A percentile compares a stretch with the other conserved stretches of the same genome.
These are phyloP conservation scores for Teunomyces lycoperdinae DNA, from an alignment of 805 yeast genomes.

Conservation along the genomic window DNA sequence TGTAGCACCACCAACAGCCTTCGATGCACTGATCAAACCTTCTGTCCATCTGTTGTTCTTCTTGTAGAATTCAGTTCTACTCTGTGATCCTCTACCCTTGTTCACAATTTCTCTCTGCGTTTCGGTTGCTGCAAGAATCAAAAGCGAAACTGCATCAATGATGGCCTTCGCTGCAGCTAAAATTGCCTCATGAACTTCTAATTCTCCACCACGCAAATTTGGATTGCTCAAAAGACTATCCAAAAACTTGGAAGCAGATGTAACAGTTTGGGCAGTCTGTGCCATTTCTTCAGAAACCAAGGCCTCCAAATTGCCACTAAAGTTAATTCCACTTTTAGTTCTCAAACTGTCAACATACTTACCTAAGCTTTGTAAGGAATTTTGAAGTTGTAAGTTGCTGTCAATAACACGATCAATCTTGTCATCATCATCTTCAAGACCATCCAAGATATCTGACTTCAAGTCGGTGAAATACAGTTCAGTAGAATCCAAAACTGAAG, in stretches of 20 bases:
- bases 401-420: conserved; percentile 75
- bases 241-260: conserved; percentile 61
- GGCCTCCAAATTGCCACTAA: conserved; percentile 59
- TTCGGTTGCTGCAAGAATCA: conserved; percentile 73
- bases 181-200: conserved; percentile 73
- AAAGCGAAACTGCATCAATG: conserved; percentile 69
- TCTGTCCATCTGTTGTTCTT: conserved; percentile 92
- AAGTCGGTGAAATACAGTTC: conserved; percentile 61
- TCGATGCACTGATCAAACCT: conserved; percentile 86
- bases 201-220: conserved; percentile 50
- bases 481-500: conserved; percentile 54
- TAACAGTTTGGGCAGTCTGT: conserved; percentile 68
- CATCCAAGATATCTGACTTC: conserved; percentile 50
- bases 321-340: conserved; percentile 26
- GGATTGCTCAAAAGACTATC: conserved; percentile 52
- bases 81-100: conserved; percentile 61
- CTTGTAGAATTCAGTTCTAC: conserved; percentile 74
- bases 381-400: conserved; percentile 73
- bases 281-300: conserved; percentile 72
- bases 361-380: conserved; percentile 57
- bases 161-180: conserved; percentile 76
- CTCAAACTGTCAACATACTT: conserved; percentile 54
- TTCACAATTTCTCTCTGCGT: conserved; percentile 80
- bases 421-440: conserved; percentile 54
- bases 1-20: conserved; percentile 81